Base-by-base conservation (phyloP, 768 basidiomycete species). In the Boletus sp. region DNA sequence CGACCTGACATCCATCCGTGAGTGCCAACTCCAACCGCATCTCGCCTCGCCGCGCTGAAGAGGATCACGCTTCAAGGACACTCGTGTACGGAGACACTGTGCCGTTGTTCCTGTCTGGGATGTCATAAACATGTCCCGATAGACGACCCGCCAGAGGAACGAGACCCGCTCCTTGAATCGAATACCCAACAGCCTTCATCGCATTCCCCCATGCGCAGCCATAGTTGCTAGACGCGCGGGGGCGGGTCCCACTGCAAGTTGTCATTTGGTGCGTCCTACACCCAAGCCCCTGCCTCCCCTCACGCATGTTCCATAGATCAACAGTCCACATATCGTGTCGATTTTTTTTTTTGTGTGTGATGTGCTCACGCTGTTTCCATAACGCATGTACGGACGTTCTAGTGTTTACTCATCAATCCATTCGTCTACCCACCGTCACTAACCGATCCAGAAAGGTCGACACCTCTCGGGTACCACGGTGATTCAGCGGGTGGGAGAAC, bases 161-260 rank as follows among this genome's bases (percentile, higher is more conserved):
- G 50, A 17, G 52, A 49, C 11, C 63, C 68, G 1, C 61, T 69
- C 7, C 40, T 70, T 11, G 14, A 10, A 39, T 11, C 51, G 42
- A 52, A 58, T 48, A 57, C 60, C 27, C 55, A 52, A 30, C 68
- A 64, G 7, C 69, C 67, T 14, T 6, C 32, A 1, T 40, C 62
- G 5, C 67, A 69, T 5, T 45, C 69, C 4, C 61, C 67, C 17
- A 69, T 71, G 69, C 56, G 21, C 33, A 57, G 39, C 32, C 39
- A 37, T 34, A 25, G 27, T 13, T 35, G 10, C 39, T 37, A 48
- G 17, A 48, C 13, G 4, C 2, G 42, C 17, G 2, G 29, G n/a
- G 9, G 4, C 27, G 29, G 25, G 25, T 19, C 32, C 17, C 32
- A 33, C 33, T 27, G 3, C 25, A 25, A 25, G 25, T 25, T 41